Base-by-base conservation (phyloP, 495 filamentous ascomycete genomes). In the Hyaloscypha variabilis region DNA sequence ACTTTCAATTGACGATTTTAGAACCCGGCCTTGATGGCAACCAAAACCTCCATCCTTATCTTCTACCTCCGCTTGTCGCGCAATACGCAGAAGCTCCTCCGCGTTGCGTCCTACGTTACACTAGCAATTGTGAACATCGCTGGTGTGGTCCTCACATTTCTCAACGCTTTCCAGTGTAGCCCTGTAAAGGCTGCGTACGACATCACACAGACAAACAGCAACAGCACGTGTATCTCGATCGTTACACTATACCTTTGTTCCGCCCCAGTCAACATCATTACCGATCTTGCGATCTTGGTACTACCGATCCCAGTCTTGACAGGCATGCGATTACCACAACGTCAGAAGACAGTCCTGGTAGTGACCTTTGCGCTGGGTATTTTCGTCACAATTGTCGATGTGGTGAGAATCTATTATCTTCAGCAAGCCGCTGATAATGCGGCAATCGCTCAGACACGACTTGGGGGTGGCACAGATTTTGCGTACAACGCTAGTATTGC, bases 131-230 rank as follows among this genome's bases (percentile, higher is more conserved):
- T 73, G 51, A 73, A 73, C 60, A 29, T 71, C 8, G 69, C 69
- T 2, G 94, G 94, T 8, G 68, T 88, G 6, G 88, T 91, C 13
- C 78, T 98, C 69, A 95, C 92, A 2, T 80, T 97, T 50, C 79
- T 96, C 74, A 96, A 94, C 73, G 86, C 94, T 70, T 92, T 97
- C 67, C 94, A 96, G 79, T 98, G 94, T 74, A 75, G 74, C n/a
- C 94, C 94, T 3, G 75, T 93, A 53, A 67, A 73, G 36, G 89
- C 89, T 23, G 69, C 67, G 24, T 71, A 67, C 29, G 58, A 60
- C 25, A 51, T 51, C 1, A 0, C 25, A 10, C 25, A 60, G 24
- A 39, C 6, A 11, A 54, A 42, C 11, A 52, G 17, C 21, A 55
- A 66, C 10, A 52, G 23, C 26, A 50, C 60, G 51, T 87, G 68